These are phyloP conservation scores for Grosmannia huntii DNA, from an alignment of 2,329 filamentous ascomycete species.

Conservation along the genomic window DNA sequence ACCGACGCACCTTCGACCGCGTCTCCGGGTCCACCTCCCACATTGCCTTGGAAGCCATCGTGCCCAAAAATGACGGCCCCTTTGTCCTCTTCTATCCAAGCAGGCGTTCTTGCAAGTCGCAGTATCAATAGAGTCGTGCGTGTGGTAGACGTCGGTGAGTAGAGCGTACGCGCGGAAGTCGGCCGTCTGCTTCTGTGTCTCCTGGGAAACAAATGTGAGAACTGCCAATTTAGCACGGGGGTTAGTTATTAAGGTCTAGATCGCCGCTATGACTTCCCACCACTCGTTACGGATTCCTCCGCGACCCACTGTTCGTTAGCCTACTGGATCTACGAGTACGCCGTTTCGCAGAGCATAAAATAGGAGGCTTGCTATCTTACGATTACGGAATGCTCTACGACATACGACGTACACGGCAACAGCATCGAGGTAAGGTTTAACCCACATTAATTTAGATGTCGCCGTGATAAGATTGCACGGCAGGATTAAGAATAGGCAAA, in stretches of 20 bases:
- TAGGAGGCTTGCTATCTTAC: neutral
- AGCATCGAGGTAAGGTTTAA: neutral
- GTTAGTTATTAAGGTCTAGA: conserved; percentile 3
- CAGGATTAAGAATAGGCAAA: conserved; percentile 11
- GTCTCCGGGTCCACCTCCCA: conserved; percentile 99
- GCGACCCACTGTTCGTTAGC: neutral
- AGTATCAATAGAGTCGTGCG: neutral
- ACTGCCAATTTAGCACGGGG: neutral
- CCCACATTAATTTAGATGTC: neutral
- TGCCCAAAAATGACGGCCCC: conserved; percentile 7
- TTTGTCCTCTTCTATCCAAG: neutral
- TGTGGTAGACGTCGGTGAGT: neutral
- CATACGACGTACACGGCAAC: neutral
- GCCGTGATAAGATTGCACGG: neutral
- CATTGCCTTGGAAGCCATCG: conserved; percentile 64
- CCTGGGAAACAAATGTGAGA: conserved; percentile 5
- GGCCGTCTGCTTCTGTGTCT: neutral
- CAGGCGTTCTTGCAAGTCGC: neutral
- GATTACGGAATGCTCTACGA: too few relatives aligned
- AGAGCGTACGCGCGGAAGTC: neutral
- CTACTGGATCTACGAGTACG: neutral
- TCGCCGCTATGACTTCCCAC: neutral
- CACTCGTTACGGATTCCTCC: neutral
- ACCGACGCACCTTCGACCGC: conserved; percentile 63
- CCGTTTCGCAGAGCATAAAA: neutral